Conservation (phyloP, 1,284 basidiomycete species). For the Vanrija pseudolonga region DNA sequence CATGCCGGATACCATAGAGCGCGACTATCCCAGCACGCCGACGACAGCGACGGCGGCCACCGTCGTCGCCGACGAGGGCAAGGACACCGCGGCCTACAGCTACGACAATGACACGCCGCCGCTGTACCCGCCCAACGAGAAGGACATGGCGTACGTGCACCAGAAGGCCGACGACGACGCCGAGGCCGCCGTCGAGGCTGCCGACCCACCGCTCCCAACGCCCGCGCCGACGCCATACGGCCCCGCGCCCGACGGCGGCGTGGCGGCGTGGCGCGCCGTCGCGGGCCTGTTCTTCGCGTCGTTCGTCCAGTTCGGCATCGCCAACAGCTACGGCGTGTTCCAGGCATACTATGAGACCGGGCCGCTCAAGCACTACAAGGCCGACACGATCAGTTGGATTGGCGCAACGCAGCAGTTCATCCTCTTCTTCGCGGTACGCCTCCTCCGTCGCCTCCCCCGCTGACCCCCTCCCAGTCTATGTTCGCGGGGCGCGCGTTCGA, state of each 20-base stretch:
- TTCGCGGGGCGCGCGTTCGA: constrained; percentile 18
- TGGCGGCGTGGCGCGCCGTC: constrained; percentile 5
- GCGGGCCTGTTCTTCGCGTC: not conserved
- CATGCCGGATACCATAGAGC: too few species aligned
- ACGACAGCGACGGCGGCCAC: too few species aligned
- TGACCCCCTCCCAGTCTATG: constrained; percentile 48
- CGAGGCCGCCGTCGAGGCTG: too few species aligned
- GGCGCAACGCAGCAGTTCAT: constrained; percentile 62
- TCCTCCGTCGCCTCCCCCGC: too few species aligned
- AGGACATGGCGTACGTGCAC: too few species aligned
- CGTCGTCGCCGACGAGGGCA: too few species aligned
- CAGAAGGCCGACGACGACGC: too few species aligned
- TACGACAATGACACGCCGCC: too few species aligned
- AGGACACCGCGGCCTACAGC: too few species aligned
- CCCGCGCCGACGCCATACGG: not conserved
- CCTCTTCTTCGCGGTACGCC: constrained; percentile 44
- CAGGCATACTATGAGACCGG: constrained; percentile 29
- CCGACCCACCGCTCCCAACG: too few species aligned
- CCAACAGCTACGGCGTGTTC: constrained; percentile 32
- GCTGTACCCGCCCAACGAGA: too few species aligned
- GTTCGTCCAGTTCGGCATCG: constrained; percentile 6
- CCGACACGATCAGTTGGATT: constrained; percentile 58
- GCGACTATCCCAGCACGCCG: too few species aligned
- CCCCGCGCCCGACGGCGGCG: constrained; percentile 7
- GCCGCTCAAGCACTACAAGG: constrained; percentile 13